Evolutionary conservation across 1,284 basidiomycete species (phyloP).

Genomic region (Ustilago esculenta): DNA sequence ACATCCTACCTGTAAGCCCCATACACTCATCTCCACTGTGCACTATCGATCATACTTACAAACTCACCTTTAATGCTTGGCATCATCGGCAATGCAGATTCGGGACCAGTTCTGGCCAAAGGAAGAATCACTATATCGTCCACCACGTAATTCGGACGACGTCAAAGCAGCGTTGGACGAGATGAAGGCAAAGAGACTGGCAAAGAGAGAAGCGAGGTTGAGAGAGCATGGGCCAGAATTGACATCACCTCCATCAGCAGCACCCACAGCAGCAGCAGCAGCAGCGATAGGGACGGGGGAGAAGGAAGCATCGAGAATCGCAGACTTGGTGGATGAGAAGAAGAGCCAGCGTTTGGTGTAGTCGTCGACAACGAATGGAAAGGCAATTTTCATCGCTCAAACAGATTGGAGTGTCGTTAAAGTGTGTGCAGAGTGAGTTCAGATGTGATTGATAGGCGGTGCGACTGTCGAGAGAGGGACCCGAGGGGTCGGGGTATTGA

Average conservation of each 20-base stretch:
- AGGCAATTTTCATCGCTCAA: too few species aligned
- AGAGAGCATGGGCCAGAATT: constrained; percentile 12
- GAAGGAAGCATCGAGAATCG: constrained; percentile 4
- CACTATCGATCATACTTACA: too few species aligned
- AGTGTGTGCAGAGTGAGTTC: too few species aligned
- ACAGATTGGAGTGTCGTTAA: too few species aligned
- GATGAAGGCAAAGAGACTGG: constrained; percentile 45
- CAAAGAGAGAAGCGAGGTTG: constrained; percentile 33
- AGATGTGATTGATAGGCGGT: too few species aligned
- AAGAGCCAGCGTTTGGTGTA: constrained; percentile 17
- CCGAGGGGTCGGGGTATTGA: too few species aligned
- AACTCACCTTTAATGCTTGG: not conserved
- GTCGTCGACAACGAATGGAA: too few species aligned
- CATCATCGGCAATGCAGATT: constrained; percentile 19
- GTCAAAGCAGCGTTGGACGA: constrained; percentile 48
- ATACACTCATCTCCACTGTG: not conserved
- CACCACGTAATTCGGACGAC: constrained; percentile 48
- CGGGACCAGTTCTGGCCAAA: constrained; percentile 61
- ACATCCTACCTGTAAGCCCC: constrained; percentile 79
- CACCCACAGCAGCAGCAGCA: not conserved
- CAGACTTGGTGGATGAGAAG: constrained; percentile 11
- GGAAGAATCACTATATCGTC: constrained; percentile 49
- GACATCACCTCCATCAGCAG: not conserved
- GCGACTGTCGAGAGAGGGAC: too few species aligned
- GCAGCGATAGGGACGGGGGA: not conserved